Base-by-base conservation (phyloP, 495 filamentous ascomycete species). In the Aspergillus affinis region DNA sequence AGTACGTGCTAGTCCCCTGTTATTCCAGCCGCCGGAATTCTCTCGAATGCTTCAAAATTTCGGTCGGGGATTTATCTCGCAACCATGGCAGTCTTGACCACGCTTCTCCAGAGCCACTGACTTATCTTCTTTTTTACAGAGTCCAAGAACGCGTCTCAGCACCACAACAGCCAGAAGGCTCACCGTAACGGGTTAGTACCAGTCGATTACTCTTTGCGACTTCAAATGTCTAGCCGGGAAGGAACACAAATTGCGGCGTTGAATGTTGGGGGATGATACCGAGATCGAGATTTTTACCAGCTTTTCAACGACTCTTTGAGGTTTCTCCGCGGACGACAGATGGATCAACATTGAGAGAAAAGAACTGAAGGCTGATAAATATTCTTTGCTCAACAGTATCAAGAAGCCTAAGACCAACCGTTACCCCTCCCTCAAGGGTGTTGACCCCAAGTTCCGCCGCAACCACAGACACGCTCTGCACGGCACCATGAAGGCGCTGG, bases 391-490 rank as follows among this genome's bases (percentile, higher is more conserved):
- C 52, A 72, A 73, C 77, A 96, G 94, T 83, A 98, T 98, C 88
- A 98, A 98, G 90, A 97, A 96, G 88, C 95, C 95, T 50, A 98
- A 96, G 86, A 98, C 94, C 76, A 85, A 93, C 81, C 85, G 94
- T 84, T 98, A 98, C 83, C 94, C 95, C 65, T 97, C 93, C 72
- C 87, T 98, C 68, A 97, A 97, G 71, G 94, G 94, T 75, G 96
- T 93, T 73, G 94, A 98, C 83, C 91, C 94, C 75, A 98, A 98
- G 87, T 98, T 98, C 86, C 88, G 94, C 78, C 86, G 94, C 81
- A 98, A 98, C 84, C 95, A 98, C 83, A 90, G 92, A 73, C 93
- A 98, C 87, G 95, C 95, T 75, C 90, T 97, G 30, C 95, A 97
- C 81, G 94, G 94, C 73, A 99, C 95, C 69, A 90, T 90, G 85